Base-by-base conservation (phyloP, 2,329 filamentous ascomycete species). In the Trichoderma breve region DNA sequence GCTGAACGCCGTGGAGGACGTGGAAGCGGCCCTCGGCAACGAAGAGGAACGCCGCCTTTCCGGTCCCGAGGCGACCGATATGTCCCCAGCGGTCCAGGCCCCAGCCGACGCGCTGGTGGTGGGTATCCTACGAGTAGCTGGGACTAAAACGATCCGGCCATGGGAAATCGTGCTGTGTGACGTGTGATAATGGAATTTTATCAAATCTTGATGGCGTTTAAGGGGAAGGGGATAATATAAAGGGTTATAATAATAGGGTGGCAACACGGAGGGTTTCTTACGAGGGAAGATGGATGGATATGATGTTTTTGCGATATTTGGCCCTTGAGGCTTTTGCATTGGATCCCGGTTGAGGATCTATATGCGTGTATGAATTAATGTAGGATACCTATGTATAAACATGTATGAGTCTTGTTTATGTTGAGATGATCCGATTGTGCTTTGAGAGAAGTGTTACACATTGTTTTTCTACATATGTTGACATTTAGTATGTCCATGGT, bases 1-100 rank as follows among this genome's bases (percentile, higher is more conserved):
- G 64, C 83, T 81, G 77, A 81, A 24, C 81, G 81, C 24, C 80
- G 83, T 11, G 82, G 78, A 76, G 71, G 76, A 9, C 72, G 76
- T 8, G 74, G 79, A 58, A 76, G 77, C 58, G 79, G 81, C 28
- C 76, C 79, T 26, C 76, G 78, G 24, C 74, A 78, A 1, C 76
- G 80, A 7, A 75, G 80, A 9, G 76, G 76, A 26, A 71, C 73
- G 7, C 71, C 74, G 47, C 55, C 69, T 7, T 76, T 75, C 57
- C 75, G 80, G 8, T 77, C 71, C 2, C 73, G 79, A 6, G 78
- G 80, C 39, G 81, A 82, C 73, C 74, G 81, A 1, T 82, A 82
- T 60, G 72, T 79, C 1, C 81, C 81, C 30, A 75, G 74, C 24
- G 68, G 76, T 36, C 74, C 76, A 24, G 75, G 77, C 53, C 73